Evolutionary conservation across 371 early-diverging fungal species (phyloP), one percentile per base, ranked within the genome.

Genomic region (Syncephalastrum sp.): DNA sequence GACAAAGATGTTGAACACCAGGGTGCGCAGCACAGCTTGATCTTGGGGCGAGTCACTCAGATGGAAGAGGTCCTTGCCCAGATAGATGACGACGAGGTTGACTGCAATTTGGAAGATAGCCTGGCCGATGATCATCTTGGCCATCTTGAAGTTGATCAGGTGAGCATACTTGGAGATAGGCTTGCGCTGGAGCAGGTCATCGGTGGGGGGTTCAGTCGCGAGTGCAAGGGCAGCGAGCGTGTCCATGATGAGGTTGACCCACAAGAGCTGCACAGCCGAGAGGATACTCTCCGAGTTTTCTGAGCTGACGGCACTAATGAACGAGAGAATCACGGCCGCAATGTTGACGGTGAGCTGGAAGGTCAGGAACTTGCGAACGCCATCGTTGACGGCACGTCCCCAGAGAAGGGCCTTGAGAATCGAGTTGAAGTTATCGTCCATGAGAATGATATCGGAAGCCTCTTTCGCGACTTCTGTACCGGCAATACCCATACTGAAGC

Each of bases 191-290:
- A 97, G 74, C 25, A 96, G 68, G 3, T 89, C 92, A 41, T 93
- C 78, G 60, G 95, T 96, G 15, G 96, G 89, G 13, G 97, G 97
- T 70, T 99, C 97, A 74, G 98, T 96, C 27, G 98, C 98, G 49
- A 99, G 86, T 12, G 98, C 96, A 2, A 96, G 91, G 25, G 99
- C 98, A 25, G 99, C 98, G 54, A 97, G 82, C 13, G 97, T 98
- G 74, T 98, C 98, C 52, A 98, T 98, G 15, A 99, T 96, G 67
- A 99, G 72, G 68, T 99, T 99, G 49, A 98, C 97, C 97, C 97
- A 98, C 46, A 99, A 81, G 21, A 99, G 81, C 75, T 98, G 98
- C 38, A 98, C 97, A 46, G 99, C 97, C 56, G 93, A 94, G 61
- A 99, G 75, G 4, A 90, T 88, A 47, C 96, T 95, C 74, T 96